Base-by-base conservation (phyloP, 2,329 filamentous ascomycete genomes). In the Ceratocystis albifundus region DNA sequence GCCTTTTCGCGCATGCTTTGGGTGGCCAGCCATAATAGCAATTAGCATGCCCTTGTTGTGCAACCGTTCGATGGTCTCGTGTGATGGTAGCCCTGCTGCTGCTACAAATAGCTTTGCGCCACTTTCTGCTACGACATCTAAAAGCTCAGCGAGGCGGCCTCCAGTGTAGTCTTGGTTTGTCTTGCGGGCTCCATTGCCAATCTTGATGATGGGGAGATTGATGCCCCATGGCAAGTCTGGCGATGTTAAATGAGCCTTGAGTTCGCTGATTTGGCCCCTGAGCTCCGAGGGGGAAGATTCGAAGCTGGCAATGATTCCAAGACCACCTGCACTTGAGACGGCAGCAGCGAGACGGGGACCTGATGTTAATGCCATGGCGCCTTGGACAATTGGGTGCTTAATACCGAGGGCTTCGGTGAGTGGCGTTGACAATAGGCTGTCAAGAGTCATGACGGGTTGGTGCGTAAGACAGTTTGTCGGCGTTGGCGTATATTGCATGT, bases 11-110 rank as follows among this genome's bases (percentile, higher is more conserved):
- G 92, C 92, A 75, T 97, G 93, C 74, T 88, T 90, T 1, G 93
- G 92, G 71, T 92, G 89, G 0, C 93, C 93, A 22, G 96, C 91
- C 92, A 96, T 96, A 75, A 96, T 96, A 91, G 96, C 96, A 45
- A 96, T 81, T 68, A 95, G 74, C 50, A 97, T 88, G 0, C 88
- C 89, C 0, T 88, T 87, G 7, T 81, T 80, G 73, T 97, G 93
- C 57, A 97, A 80, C 59, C 85, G 78, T 70, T 89, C 85, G 67
- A 96, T 88, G 3, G 92, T 84, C 67, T 79, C 75, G 59, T 79
- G 78, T 0, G 92, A 90, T 17, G 93, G 93, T 25, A 96, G 88
- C 7, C 93, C 93, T 0, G 96, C 91, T 0, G 93, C 93, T 64
- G 82, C 86, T 53, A 96, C 90, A 73, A 97, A 96, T 62, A 96